phyloP scores from a whole-genome alignment of 306 rosid genomes.

The Corylus americana region DNA sequence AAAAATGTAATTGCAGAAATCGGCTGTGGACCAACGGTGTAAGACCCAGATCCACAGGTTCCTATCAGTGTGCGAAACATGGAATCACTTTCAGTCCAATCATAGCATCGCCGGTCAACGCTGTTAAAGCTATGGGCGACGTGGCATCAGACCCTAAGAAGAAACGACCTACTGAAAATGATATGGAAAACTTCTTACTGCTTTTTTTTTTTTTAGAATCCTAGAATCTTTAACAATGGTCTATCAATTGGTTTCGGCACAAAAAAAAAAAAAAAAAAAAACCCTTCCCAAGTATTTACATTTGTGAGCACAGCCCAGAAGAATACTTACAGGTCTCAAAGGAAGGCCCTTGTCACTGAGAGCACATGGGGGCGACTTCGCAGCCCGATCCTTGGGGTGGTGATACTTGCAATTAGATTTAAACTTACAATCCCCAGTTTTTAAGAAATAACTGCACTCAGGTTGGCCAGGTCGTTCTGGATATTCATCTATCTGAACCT shows the following conservation, averaged over 20 bases:
- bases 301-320: conserved; percentile 15
- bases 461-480: conserved; percentile 98
- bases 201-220: neutral
- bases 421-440: conserved; percentile 88
- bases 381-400: conserved; percentile 72
- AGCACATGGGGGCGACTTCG: conserved; percentile 44
- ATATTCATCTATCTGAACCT: conserved; percentile 51
- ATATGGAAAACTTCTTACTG: neutral
- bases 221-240: conserved; percentile 5
- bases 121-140: too few relatives aligned
- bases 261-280: neutral
- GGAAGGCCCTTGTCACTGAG: conserved; percentile 94
- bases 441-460: conserved; percentile 77
- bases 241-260: neutral
- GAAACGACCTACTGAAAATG: neutral
- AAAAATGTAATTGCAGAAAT: conserved; percentile 66
- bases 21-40: conserved; percentile 50
- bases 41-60: conserved; percentile 50
- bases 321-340: conserved; percentile 80
- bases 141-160: neutral
- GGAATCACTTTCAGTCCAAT: conserved; percentile 15
- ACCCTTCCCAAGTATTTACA: neutral
- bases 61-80: conserved; percentile 71
- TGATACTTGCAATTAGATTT: conserved; percentile 84
- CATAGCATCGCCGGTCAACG: too few relatives aligned